Evolutionary conservation across 768 basidiomycete species (phyloP), one percentile per base, ranked within the genome.

Genomic region (Strobilomyces dryophilus): DNA sequence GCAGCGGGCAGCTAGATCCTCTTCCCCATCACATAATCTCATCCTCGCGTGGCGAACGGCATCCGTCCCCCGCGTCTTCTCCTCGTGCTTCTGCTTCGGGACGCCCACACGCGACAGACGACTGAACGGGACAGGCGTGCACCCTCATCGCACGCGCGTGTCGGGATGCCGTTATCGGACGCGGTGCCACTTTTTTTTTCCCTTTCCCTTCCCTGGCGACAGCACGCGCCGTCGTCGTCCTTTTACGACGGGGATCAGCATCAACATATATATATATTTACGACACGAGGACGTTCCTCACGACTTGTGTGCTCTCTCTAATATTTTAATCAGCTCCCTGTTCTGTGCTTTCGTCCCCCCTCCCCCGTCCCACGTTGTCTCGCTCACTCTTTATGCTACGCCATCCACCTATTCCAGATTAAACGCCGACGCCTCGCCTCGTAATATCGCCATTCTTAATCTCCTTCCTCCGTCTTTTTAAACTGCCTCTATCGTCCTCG

Each of bases 281-380:
- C 61, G 59, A 57, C 53, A 67, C 54, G 66, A 69, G 57, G 18
- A 49, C 51, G 49, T 11, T 5, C 44, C 50, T 60, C 57, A 68
- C 51, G 68, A 67, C 56, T 20, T 14, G 15, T 31, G 15, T 6
- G 5, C 11, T 24, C 14, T 15, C 12, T 41, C 9, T 15, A 8
- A 29, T 17, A 3, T 17, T 24, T 21, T 17, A 17, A 2, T 18
- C 42, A 32, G 4, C n/a, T 26, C 43, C 15, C 27, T 12, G 24
- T 18, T 37, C 21, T 40, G 14, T 43, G 24, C 27, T 42, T 26
- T 39, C 41, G 39, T 17, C 29, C 42, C 9, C 1, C 43, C 10
- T 27, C n/a, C 42, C 9, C 1, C 43, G 5, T 27, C n/a, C 35
- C 41, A 40, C 63, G 66, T 69, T 66, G 59, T 67, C 57, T 52